Evolutionary conservation across 768 basidiomycete species (phyloP).

Genomic region (Cantharellus anzutake): DNA sequence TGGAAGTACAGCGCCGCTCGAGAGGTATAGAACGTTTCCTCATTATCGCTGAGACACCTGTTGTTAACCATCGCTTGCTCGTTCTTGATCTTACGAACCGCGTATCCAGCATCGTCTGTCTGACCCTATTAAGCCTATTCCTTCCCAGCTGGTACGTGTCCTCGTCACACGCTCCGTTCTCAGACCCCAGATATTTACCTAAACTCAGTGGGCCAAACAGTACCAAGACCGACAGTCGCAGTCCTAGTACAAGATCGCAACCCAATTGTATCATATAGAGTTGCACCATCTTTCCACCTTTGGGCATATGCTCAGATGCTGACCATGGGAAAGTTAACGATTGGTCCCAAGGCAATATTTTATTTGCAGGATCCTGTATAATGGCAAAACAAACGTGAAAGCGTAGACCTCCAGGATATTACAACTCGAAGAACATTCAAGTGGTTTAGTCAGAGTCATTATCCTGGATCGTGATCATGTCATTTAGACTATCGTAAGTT

Average conservation of each 20-base stretch:
- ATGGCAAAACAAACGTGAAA: no score
- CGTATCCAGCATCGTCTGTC: neutral
- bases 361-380: no score
- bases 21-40: conserved; percentile 37
- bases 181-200: neutral
- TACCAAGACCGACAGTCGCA: neutral
- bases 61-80: neutral
- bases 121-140: conserved; percentile 50
- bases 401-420: no score
- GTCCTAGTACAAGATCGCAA: no score
- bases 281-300: no score
- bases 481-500: conserved; percentile 33
- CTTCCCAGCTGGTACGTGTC: conserved; percentile 51
- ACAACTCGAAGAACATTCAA: neutral
- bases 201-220: conserved; percentile 1
- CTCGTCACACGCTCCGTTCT: neutral
- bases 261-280: no score
- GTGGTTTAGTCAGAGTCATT: conserved; percentile 16
- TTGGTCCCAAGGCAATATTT: no score
- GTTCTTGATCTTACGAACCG: neutral
- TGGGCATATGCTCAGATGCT: no score
- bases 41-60: neutral
- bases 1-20: conserved; percentile 59
- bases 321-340: no score
- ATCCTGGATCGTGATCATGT: conserved; percentile 40